These are phyloP conservation scores for Aspergillus biplanus DNA, from an alignment of 495 filamentous ascomycete species.

Conservation along the genomic window DNA sequence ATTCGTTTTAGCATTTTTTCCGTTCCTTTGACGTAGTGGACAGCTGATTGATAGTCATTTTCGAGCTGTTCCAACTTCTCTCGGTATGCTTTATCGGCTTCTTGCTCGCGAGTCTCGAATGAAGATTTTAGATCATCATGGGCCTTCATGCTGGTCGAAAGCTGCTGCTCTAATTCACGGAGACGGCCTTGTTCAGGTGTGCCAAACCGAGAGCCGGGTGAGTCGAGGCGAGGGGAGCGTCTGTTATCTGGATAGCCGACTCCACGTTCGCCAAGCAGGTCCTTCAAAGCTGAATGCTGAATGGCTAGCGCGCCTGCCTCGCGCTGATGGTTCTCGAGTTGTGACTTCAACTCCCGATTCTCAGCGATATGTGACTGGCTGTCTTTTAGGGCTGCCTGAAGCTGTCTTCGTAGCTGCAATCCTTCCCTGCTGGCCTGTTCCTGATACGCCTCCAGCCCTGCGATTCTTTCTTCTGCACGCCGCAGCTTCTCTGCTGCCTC, in stretches of 20 bases:
- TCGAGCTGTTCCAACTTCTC: conserved; percentile 92
- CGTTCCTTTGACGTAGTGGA: conserved; percentile 98
- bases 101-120: conserved; percentile 77
- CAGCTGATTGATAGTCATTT: conserved; percentile 96
- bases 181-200: conserved; percentile 82
- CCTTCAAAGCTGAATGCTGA: conserved; percentile 90
- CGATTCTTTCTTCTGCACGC: conserved; percentile 92
- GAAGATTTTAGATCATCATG: conserved; percentile 81
- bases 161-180: conserved; percentile 86
- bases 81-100: conserved; percentile 81
- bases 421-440: conserved; percentile 94
- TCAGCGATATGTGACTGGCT: conserved; percentile 73
- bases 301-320: conserved; percentile 87
- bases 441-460: conserved; percentile 93
- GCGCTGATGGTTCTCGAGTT: conserved; percentile 79
- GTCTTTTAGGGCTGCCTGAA: conserved; percentile 82
- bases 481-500: conserved; percentile 84
- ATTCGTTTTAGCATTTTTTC: conserved; percentile 99
- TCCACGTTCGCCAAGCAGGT: conserved; percentile 86
- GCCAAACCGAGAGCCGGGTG: conserved; percentile 71
- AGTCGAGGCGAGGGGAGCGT: conserved; percentile 62
- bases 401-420: conserved; percentile 82
- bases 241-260: conserved; percentile 62
- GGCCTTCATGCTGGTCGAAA: conserved; percentile 73
- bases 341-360: conserved; percentile 76